Conservation (phyloP, 345 rosid species). For the Kernera saxatilis region DNA sequence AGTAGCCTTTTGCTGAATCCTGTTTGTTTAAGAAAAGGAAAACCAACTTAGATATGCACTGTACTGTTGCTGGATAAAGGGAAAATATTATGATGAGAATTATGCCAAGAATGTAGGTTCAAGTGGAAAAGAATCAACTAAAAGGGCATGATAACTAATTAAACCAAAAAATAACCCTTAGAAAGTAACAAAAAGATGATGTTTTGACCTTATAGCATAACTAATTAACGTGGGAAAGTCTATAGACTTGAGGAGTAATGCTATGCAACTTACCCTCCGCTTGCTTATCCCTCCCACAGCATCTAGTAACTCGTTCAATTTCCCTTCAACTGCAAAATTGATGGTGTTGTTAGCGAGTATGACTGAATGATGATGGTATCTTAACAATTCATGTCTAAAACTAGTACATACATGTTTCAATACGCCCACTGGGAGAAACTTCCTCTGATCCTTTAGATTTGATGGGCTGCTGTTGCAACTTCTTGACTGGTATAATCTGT, state of each 20-base stretch:
- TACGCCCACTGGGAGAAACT: conserved; percentile 58
- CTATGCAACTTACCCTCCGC: conserved; percentile 60
- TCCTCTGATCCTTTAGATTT: conserved; percentile 60
- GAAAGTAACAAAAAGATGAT: neutral
- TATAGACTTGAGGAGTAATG: neutral
- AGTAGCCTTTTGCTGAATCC: conserved; percentile 91
- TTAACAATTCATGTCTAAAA: neutral
- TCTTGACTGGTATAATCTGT: conserved; percentile 40
- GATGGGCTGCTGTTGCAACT: conserved; percentile 41
- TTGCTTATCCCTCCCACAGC: conserved; percentile 87
- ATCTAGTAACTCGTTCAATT: conserved; percentile 93
- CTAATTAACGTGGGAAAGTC: neutral
- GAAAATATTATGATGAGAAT: neutral
- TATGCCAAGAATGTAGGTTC: neutral
- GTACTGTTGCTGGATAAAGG: neutral
- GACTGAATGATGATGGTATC: neutral
- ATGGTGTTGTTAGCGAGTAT: neutral
- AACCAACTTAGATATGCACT: conserved; percentile 10
- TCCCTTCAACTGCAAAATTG: conserved; percentile 76
- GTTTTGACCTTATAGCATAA: conserved; percentile 1
- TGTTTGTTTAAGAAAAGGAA: conserved; percentile 32
- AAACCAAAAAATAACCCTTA: neutral
- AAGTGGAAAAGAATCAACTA: conserved; percentile 13
- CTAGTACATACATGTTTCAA: conserved; percentile 65
- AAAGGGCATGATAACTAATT: neutral